Percentiles rank a stretch among this genome's conserved stretches.
Evolutionary conservation across 345 rosid species (phyloP).

Genomic region (Lenwebbia sp.): DNA sequence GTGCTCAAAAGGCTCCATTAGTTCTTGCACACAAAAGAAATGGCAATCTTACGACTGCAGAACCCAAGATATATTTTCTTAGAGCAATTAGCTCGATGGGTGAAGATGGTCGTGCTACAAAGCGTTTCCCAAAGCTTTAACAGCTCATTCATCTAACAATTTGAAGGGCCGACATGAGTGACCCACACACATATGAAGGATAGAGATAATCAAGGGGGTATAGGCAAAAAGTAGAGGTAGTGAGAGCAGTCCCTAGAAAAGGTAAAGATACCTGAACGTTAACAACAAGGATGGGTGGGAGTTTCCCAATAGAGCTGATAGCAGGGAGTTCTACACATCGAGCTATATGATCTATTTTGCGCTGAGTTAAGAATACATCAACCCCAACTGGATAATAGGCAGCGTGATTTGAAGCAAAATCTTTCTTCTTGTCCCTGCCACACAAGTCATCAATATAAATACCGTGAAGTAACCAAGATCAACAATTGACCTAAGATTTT

Average conservation of each 20-base stretch:
- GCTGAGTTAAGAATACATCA: constrained; percentile 63
- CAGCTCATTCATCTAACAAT: neutral
- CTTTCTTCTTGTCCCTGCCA: constrained; percentile 91
- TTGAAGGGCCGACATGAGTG: neutral
- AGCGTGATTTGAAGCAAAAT: constrained; percentile 58
- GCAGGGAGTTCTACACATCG: constrained; percentile 71
- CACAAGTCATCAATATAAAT: neutral
- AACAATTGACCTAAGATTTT: neutral
- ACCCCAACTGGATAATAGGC: constrained; percentile 92
- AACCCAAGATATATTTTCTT: neutral
- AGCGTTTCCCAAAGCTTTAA: neutral
- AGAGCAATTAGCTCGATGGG: neutral
- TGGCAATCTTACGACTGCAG: neutral
- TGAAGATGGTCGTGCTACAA: neutral
- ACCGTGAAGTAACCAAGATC: neutral
- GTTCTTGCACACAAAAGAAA: neutral
- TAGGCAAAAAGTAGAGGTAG: neutral
- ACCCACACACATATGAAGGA: neutral
- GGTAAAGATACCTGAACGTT: constrained; percentile 65
- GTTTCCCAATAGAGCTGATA: constrained; percentile 35
- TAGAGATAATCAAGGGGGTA: neutral
- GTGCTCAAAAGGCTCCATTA: neutral
- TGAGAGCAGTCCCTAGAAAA: neutral
- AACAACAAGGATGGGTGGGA: constrained; percentile 72
- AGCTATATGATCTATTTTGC: constrained; percentile 73